Percentiles rank a stretch among this genome's conserved stretches.
phyloP scores from a whole-genome alignment of 305 asterid species.

The Rubia peregrina region DNA sequence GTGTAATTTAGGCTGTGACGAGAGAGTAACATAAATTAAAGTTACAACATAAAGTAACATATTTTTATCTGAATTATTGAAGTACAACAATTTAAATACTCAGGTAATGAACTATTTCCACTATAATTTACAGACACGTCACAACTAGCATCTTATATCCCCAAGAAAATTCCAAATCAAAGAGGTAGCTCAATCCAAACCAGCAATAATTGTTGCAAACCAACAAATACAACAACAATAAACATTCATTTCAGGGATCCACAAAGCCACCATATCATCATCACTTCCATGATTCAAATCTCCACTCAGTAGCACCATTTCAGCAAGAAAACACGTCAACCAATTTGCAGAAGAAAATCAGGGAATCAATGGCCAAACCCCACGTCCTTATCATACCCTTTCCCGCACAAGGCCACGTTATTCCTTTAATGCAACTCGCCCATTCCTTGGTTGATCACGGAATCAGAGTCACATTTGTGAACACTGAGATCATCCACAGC shows the following conservation, averaged over 20 bases:
- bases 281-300: too few species aligned
- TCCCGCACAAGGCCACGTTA: constrained; percentile 57
- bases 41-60: too few species aligned
- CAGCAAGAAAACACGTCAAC: too few species aligned
- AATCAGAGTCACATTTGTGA: constrained; percentile 36
- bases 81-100: too few species aligned
- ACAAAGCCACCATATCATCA: neutral
- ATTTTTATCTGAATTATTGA: too few species aligned
- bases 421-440: constrained; percentile 42
- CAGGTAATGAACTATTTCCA: too few species aligned
- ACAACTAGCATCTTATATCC: neutral
- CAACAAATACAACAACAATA: neutral
- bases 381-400: constrained; percentile 45
- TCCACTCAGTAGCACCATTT: neutral
- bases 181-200: neutral
- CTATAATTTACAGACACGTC: neutral
- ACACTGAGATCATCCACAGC: constrained; percentile 28
- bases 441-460: constrained; percentile 29
- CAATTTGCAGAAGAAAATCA: neutral
- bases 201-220: neutral
- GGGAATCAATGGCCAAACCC: neutral
- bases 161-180: neutral
- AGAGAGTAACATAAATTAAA: too few species aligned
- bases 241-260: neutral
- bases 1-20: too few species aligned